Conservation (phyloP, 345 rosid genomes). For the Sisymbrium irio region DNA sequence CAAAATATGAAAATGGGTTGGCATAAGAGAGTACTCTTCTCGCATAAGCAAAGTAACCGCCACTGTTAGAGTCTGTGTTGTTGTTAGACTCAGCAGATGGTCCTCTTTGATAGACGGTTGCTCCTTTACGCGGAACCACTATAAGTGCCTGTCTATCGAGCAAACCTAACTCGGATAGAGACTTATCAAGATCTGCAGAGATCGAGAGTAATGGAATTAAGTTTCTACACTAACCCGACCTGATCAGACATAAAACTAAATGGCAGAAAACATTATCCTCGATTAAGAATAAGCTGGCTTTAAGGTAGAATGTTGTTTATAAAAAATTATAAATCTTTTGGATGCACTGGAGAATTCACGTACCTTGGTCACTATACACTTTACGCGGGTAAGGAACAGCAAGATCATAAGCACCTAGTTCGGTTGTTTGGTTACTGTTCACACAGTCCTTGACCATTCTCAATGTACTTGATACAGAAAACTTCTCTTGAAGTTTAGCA, state of each 20-base stretch:
- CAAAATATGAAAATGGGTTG: conserved; percentile 79
- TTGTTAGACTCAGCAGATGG: conserved; percentile 36
- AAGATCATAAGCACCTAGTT: conserved; percentile 59
- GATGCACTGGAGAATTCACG: conserved; percentile 14
- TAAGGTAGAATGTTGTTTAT: not conserved
- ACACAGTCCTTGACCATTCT: conserved; percentile 69
- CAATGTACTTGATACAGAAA: conserved; percentile 54
- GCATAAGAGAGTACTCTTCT: conserved; percentile 57
- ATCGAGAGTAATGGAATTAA: not conserved
- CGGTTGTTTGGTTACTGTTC: conserved; percentile 51
- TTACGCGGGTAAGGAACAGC: conserved; percentile 89
- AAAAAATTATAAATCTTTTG: not conserved
- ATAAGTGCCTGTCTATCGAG: conserved; percentile 80
- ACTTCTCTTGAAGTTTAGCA: conserved; percentile 65
- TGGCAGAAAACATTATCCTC: not conserved
- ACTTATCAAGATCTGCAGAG: conserved; percentile 65
- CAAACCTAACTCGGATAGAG: conserved; percentile 69
- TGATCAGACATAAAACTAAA: not conserved
- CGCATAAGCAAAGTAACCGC: conserved; percentile 61
- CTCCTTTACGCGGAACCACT: conserved; percentile 58
- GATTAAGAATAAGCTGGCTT: not conserved
- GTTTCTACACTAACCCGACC: not conserved
- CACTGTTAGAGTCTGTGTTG: conserved; percentile 38
- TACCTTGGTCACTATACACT: conserved; percentile 79
- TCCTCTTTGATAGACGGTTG: conserved; percentile 40